A percentile compares a stretch with the other conserved stretches of the same genome.
These are phyloP conservation scores for Diaporthe nobilis DNA, from an alignment of 2,329 filamentous ascomycete species.

Conservation along the genomic window DNA sequence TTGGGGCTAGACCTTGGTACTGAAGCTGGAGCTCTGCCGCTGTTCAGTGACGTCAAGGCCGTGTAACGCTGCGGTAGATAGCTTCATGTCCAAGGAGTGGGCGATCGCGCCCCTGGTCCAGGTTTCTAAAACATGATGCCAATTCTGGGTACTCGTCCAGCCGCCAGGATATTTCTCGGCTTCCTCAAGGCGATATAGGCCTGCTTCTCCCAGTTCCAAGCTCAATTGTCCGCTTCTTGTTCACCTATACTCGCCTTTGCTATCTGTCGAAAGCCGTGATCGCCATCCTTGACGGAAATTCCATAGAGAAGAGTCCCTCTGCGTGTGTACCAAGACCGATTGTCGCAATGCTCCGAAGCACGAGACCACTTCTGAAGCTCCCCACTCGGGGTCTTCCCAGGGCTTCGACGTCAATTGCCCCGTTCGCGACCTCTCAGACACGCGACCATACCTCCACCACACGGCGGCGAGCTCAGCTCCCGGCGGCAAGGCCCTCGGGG, in stretches of 20 bases:
- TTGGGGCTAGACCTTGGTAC: conserved; percentile 28
- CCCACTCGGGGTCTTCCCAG: conserved; percentile 29
- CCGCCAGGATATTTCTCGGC: conserved; percentile 30
- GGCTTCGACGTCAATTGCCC: conserved; percentile 40
- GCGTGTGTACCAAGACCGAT: too few species aligned
- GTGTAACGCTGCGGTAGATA: conserved; percentile 30
- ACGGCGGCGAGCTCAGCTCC: conserved; percentile 20
- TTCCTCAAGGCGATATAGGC: conserved; percentile 1
- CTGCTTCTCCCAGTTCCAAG: neutral
- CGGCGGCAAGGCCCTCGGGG: conserved; percentile 3
- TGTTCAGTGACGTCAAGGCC: conserved; percentile 29
- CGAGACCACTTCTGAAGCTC: conserved; percentile 38
- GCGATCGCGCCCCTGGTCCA: neutral
- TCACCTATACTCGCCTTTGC: neutral
- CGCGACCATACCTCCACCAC: conserved; percentile 5
- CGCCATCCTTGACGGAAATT: too few species aligned
- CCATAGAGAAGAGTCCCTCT: too few species aligned
- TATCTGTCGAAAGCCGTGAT: neutral
- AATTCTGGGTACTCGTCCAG: neutral
- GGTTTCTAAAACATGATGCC: conserved; percentile 27
- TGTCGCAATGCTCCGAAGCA: conserved; percentile 35
- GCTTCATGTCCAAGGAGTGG: neutral
- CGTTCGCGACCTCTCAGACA: conserved; percentile 24
- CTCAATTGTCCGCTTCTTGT: neutral
- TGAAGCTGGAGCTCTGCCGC: conserved; percentile 17